Evolutionary conservation across 78 protist genomes (phyloP).

Genomic region (Bigelowiella natans): DNA sequence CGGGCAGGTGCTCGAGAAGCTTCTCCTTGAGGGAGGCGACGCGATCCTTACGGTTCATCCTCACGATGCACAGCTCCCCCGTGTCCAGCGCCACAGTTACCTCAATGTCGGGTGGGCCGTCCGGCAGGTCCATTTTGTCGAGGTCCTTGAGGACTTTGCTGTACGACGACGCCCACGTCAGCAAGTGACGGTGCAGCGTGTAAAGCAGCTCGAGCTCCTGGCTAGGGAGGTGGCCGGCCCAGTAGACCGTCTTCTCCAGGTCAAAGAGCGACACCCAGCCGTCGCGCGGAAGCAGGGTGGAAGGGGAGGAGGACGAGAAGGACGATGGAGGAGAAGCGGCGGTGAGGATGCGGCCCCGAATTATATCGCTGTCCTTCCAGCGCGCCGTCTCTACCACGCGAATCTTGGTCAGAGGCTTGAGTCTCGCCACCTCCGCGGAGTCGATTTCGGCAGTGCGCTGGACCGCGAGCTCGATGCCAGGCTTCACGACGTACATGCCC

Average conservation of each 20-base stretch:
- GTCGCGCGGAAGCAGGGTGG: background rate
- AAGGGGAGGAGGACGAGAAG: too few relatives aligned
- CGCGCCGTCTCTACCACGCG: too few relatives aligned
- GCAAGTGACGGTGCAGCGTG: background rate
- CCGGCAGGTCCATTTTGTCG: background rate
- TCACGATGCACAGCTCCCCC: background rate
- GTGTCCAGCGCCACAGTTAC: background rate
- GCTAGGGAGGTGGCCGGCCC: background rate
- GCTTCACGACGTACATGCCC: background rate
- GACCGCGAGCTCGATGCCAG: background rate
- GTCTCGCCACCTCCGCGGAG: background rate
- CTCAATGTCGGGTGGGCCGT: background rate
- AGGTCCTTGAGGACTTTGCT: background rate
- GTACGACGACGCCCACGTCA: background rate
- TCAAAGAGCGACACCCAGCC: background rate
- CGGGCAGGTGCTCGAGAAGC: background rate
- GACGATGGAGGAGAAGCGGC: too few relatives aligned
- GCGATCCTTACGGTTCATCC: background rate
- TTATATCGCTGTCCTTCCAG: too few relatives aligned
- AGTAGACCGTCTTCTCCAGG: background rate
- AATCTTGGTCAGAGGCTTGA: background rate
- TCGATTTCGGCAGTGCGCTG: background rate
- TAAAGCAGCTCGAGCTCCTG: background rate
- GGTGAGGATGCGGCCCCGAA: too few relatives aligned
- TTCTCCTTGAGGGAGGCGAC: background rate